Conservation (phyloP, 345 rosid species). For the Citrus maxima region DNA sequence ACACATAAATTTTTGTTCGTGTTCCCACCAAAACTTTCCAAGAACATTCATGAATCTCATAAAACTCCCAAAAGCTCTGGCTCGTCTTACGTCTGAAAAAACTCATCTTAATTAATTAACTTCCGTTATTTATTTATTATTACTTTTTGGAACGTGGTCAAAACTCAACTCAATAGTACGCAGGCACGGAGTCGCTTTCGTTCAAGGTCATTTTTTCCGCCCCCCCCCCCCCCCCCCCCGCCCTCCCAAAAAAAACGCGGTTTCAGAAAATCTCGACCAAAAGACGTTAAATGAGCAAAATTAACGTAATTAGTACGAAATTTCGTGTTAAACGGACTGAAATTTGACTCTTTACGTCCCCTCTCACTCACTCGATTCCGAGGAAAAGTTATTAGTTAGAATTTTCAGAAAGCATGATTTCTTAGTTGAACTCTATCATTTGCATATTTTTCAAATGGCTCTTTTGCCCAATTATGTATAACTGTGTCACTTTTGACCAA, state of each 20-base stretch:
- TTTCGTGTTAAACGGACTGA: background rate
- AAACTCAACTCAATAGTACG: background rate
- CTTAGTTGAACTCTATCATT: background rate
- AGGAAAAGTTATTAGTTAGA: background rate
- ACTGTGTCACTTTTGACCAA: background rate
- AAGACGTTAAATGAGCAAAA: background rate
- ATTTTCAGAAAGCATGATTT: no score
- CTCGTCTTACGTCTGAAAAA: no score
- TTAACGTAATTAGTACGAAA: background rate
- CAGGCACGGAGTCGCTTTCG: background rate
- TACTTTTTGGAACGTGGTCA: background rate
- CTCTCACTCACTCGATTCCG: background rate
- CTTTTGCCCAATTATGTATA: no score
- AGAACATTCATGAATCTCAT: no score
- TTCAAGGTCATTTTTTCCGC: background rate
- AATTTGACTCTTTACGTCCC: background rate
- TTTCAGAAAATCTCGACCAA: background rate
- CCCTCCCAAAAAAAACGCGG: constrained; percentile 18
- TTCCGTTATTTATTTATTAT: no score
- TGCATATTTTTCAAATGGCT: background rate
- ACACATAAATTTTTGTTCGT: no score
- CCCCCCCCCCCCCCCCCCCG: no score
- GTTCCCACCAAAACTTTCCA: no score
- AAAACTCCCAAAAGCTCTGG: no score
- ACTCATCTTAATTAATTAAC: background rate